Conservation (phyloP, 2,329 filamentous ascomycete genomes). For the Ceratocystis papillata region DNA sequence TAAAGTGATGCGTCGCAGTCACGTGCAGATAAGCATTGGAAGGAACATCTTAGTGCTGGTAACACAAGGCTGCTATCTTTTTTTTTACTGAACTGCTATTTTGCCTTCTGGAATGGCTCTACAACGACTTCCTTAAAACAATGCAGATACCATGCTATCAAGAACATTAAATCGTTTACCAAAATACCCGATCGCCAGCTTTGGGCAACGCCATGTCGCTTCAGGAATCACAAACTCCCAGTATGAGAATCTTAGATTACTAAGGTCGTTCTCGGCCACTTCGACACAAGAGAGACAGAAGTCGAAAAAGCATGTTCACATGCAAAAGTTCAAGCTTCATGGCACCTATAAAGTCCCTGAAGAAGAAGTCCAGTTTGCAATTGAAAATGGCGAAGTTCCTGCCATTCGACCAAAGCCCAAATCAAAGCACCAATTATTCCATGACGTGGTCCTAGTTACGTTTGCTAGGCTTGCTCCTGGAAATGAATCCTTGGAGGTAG, state of each 20-base stretch:
- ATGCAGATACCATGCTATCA: conserved; percentile 16
- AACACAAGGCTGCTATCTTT: conserved; percentile 14
- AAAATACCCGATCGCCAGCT: not conserved
- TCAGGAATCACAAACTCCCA: not conserved
- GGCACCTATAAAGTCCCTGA: not conserved
- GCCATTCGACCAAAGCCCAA: conserved; percentile 10
- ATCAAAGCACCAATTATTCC: conserved; percentile 23
- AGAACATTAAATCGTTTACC: conserved; percentile 15
- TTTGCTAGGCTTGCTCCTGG: conserved; percentile 22
- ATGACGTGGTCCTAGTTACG: conserved; percentile 22
- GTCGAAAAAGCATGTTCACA: conserved; percentile 4
- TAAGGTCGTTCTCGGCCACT: conserved; percentile 15
- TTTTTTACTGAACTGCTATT: conserved; percentile 9
- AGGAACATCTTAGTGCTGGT: conserved; percentile 26
- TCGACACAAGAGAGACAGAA: not conserved
- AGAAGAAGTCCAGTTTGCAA: conserved; percentile 18
- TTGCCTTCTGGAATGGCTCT: not conserved
- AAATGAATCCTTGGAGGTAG: conserved; percentile 21
- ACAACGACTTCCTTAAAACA: not conserved
- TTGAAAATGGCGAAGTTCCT: conserved; percentile 20
- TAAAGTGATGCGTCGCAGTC: not conserved
- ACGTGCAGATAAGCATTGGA: conserved; percentile 34
- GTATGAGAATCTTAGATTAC: not conserved
- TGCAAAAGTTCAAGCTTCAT: conserved; percentile 19
- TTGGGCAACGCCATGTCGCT: not conserved